Conservation (phyloP, 2,329 filamentous ascomycete species). For the Alternaria ethzedia region DNA sequence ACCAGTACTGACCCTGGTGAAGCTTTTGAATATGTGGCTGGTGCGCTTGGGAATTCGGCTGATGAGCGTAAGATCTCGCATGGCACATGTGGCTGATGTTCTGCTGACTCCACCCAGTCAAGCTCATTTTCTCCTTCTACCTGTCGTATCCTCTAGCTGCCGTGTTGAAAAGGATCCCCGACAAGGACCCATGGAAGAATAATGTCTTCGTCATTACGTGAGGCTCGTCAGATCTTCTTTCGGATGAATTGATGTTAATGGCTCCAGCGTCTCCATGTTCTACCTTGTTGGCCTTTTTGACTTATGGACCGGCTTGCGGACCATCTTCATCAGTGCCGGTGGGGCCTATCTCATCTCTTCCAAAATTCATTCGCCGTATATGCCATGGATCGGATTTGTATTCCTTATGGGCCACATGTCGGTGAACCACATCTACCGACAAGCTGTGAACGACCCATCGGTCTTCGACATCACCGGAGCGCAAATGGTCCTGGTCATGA, state of each 20-base stretch:
- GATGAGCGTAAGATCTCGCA: constrained; percentile 63
- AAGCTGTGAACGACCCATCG: constrained; percentile 70
- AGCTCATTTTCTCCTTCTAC: constrained; percentile 88
- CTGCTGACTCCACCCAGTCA: constrained; percentile 67
- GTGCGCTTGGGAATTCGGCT: constrained; percentile 65
- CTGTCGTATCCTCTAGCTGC: constrained; percentile 91
- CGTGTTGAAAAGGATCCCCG: constrained; percentile 87
- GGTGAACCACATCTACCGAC: constrained; percentile 82
- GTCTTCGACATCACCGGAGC: constrained; percentile 85
- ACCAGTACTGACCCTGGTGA: neutral
- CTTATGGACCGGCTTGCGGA: constrained; percentile 83
- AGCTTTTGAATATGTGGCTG: constrained; percentile 68
- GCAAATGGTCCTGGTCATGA: constrained; percentile 99
- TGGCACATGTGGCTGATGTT: neutral
- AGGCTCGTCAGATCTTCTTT: neutral
- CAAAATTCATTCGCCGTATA: constrained; percentile 84
- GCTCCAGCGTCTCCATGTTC: constrained; percentile 75
- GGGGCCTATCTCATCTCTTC: constrained; percentile 84
- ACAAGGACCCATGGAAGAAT: constrained; percentile 81
- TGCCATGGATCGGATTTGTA: constrained; percentile 96
- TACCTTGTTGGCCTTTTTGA: constrained; percentile 94
- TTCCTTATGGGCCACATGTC: constrained; percentile 98
- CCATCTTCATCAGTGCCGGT: constrained; percentile 77
- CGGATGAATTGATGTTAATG: constrained; percentile 6
- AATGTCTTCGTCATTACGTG: constrained; percentile 86